A percentile compares a stretch with the other conserved stretches of the same genome.
Conservation (phyloP, 495 filamentous ascomycete species). For the Beverwykella pulmonaria region DNA sequence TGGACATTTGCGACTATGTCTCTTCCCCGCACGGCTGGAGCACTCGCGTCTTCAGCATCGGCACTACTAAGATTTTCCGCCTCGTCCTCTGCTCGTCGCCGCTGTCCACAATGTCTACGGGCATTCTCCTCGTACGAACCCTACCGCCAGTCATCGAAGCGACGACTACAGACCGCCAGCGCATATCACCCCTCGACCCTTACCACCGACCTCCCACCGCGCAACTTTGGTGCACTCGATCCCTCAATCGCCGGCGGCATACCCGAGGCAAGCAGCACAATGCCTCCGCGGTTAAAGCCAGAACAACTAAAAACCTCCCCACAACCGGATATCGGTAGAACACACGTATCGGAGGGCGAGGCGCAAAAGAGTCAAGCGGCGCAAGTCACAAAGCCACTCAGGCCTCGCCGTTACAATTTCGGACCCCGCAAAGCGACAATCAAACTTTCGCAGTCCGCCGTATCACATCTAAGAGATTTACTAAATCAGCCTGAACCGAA, state of each 20-base stretch:
- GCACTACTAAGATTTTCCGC: slow-evolving; percentile 26
- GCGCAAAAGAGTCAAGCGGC: slow-evolving; percentile 62
- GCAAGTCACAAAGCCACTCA: slow-evolving; percentile 41
- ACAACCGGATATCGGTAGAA: slow-evolving; percentile 33
- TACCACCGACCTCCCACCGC: slow-evolving; percentile 64
- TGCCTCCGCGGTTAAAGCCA: slow-evolving; percentile 47
- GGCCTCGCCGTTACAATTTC: slow-evolving; percentile 64
- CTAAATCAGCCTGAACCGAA: slow-evolving; percentile 83
- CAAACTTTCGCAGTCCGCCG: slow-evolving; percentile 76
- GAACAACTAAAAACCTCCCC: slow-evolving; percentile 36
- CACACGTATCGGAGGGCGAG: slow-evolving; percentile 62
- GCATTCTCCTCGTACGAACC: slow-evolving; percentile 66
- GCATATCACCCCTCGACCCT: slow-evolving; percentile 77
- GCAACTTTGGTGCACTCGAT: slow-evolving; percentile 66
- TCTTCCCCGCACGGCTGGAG: slow-evolving; percentile 17
- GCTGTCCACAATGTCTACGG: slow-evolving; percentile 59
- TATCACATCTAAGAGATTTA: slow-evolving; percentile 71
- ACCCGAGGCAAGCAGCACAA: slow-evolving; percentile 58
- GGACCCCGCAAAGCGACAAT: slow-evolving; percentile 89
- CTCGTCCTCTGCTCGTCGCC: slow-evolving; percentile 16
- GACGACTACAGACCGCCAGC: slow-evolving; percentile 71
- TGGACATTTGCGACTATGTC: slow-evolving; percentile 25
- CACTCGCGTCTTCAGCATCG: slow-evolving; percentile 10
- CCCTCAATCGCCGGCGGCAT: slow-evolving; percentile 64
- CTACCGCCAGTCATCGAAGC: slow-evolving; percentile 58